Conservation (phyloP, 768 basidiomycete genomes). For the Podaxis pistillaris region DNA sequence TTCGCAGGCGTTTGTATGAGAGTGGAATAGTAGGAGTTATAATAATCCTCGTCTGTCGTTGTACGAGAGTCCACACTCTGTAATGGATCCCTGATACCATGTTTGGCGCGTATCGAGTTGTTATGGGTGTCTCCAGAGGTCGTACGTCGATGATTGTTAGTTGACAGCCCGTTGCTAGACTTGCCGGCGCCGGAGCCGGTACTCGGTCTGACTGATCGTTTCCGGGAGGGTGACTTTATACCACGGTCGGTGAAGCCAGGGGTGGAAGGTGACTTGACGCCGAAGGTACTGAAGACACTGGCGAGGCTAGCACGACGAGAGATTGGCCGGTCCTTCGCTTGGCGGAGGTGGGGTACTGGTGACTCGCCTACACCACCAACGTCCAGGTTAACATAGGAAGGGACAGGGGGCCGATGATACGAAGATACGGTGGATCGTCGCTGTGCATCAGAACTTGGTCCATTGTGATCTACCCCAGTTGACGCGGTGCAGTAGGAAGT, state of each 20-base stretch:
- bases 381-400: slow-evolving; percentile 45
- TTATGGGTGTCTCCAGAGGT: slow-evolving; percentile 6
- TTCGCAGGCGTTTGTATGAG: slow-evolving; percentile 22
- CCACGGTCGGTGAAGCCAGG: neutral
- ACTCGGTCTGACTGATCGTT: neutral
- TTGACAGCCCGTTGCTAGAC: neutral
- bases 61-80: slow-evolving; percentile 18
- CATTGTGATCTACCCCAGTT: slow-evolving; percentile 37
- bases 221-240: neutral
- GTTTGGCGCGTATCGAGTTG: neutral
- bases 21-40: slow-evolving; percentile 50
- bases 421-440: slow-evolving; percentile 37
- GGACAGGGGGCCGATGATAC: slow-evolving; percentile 29
- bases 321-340: slow-evolving; percentile 24
- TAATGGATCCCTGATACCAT: slow-evolving; percentile 12
- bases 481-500: slow-evolving; percentile 40
- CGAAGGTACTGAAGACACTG: slow-evolving; percentile 49
- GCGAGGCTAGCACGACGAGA: slow-evolving; percentile 50
- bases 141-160: slow-evolving; percentile 7
- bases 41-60: slow-evolving; percentile 42
- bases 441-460: slow-evolving; percentile 26
- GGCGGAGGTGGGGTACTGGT: slow-evolving; percentile 41
- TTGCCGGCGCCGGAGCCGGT: neutral
- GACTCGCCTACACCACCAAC: slow-evolving; percentile 67
- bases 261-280: slow-evolving; percentile 21